Evolutionary conservation across 257 asterid genomes (phyloP), one percentile per base, ranked within the genome.

Genomic region (Fraxinus pennsylvanica): DNA sequence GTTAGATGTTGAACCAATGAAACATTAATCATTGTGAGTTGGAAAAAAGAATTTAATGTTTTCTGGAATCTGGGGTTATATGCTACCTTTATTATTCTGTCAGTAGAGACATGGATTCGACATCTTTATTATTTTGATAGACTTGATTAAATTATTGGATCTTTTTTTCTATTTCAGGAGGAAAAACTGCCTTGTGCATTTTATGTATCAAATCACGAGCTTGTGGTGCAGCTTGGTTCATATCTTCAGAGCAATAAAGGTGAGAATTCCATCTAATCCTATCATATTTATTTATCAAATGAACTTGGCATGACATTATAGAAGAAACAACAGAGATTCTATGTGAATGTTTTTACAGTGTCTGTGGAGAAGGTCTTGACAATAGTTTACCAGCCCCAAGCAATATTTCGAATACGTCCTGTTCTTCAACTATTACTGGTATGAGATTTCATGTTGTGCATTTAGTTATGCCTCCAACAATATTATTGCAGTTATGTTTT

Each of bases 391-490:
- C 99, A 95, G 88, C 97, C 98, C 32, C 99, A 93, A 84, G 97
- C 98, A 72, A 96, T 95, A 78, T 95, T 95, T 81, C 87, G 98
- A 72, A 95, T 95, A 76, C 94, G 98, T 25, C 97, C 98, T 95
- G 99, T 87, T 95, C 98, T 80, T 89, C 99, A 69, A 91, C 99
- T 73, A 95, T 95, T 84, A 90, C 97, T 73, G 97, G 99, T 93
- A 86, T 71, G 75, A 21, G 32, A 7, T 15, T 71, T 72, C 29
- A 54, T 67, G 61, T 43, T 32, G 17, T 50, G 68, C 35, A 61
- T 22, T 25, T 61, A 50, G 15, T 47, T 30, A 72, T 75, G 69
- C 72, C 32, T 74, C 71, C 35, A 59, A 73, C 65, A 66, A 3
- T 57, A 36, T 59, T 50, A 9, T 57, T 47, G 39, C 57, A 32